Evolutionary conservation across 2,329 filamentous ascomycete species (phyloP).

Genomic region (Hypoxylon sp.): DNA sequence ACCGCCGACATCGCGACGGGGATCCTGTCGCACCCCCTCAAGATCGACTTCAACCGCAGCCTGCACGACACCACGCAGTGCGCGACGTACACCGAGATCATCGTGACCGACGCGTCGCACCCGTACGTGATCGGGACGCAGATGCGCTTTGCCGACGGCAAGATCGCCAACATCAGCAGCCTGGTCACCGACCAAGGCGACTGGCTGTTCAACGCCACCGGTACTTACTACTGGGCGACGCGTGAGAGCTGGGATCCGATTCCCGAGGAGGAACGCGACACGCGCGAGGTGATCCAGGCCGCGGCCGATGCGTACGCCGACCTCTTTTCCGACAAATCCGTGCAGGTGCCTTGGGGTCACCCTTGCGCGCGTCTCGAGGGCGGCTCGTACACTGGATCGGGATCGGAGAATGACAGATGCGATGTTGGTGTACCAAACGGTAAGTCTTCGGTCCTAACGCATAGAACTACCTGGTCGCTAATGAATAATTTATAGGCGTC

Average conservation of each 20-base stretch:
- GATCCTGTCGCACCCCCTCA: constrained; percentile 47
- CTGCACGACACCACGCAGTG: constrained; percentile 50
- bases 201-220: constrained; percentile 52
- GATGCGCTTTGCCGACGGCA: constrained; percentile 42
- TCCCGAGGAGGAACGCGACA: constrained; percentile 45
- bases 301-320: constrained; percentile 51
- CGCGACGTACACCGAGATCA: constrained; percentile 50
- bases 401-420: constrained; percentile 44
- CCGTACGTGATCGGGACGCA: constrained; percentile 52
- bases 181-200: constrained; percentile 49
- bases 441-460: too few species aligned
- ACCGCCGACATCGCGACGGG: constrained; percentile 42
- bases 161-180: constrained; percentile 45
- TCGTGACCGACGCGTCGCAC: constrained; percentile 45
- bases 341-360: constrained; percentile 50
- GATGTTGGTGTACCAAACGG: constrained; percentile 50
- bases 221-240: constrained; percentile 47
- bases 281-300: constrained; percentile 48
- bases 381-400: constrained; percentile 47
- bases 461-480: too few species aligned
- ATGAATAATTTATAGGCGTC: constrained; percentile 40
- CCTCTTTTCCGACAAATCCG: constrained; percentile 49
- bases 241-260: constrained; percentile 49
- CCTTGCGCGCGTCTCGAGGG: constrained; percentile 52
- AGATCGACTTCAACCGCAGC: constrained; percentile 49